A percentile compares a stretch with the other conserved stretches of the same genome.
Evolutionary conservation across 1,284 basidiomycete genomes (phyloP).

Genomic region (Violaceomyces palustris): DNA sequence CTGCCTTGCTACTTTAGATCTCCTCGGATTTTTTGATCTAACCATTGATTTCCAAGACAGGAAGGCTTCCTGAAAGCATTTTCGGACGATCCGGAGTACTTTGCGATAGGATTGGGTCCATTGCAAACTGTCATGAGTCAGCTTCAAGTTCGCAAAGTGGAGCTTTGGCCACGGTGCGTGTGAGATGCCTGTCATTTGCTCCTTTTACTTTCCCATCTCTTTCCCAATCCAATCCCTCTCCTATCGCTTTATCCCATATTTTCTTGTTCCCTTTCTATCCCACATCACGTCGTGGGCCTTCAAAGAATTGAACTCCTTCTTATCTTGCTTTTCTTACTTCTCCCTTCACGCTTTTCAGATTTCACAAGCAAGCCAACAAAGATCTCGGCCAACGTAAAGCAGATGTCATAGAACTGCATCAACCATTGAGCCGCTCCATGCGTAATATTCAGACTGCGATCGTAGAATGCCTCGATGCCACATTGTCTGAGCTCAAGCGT

Average conservation of each 20-base stretch:
- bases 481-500: conserved; percentile 82
- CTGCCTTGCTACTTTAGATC: no score
- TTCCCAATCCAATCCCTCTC: neutral
- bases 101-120: conserved; percentile 84
- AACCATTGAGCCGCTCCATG: conserved; percentile 81
- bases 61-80: conserved; percentile 93
- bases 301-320: no score
- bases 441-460: conserved; percentile 84
- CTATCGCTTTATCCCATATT: no score
- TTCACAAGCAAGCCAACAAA: conserved; percentile 59
- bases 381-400: conserved; percentile 59
- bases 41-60: neutral
- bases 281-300: no score
- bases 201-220: no score
- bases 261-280: no score
- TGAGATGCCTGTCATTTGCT: neutral
- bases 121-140: conserved; percentile 88
- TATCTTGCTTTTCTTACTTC: no score
- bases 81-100: conserved; percentile 90
- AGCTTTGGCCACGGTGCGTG: conserved; percentile 68
- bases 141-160: conserved; percentile 77
- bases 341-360: no score
- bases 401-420: conserved; percentile 87
- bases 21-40: neutral
- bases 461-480: conserved; percentile 88